phyloP scores from a whole-genome alignment of 2,329 filamentous ascomycete species.

The Orbilia javanica region DNA sequence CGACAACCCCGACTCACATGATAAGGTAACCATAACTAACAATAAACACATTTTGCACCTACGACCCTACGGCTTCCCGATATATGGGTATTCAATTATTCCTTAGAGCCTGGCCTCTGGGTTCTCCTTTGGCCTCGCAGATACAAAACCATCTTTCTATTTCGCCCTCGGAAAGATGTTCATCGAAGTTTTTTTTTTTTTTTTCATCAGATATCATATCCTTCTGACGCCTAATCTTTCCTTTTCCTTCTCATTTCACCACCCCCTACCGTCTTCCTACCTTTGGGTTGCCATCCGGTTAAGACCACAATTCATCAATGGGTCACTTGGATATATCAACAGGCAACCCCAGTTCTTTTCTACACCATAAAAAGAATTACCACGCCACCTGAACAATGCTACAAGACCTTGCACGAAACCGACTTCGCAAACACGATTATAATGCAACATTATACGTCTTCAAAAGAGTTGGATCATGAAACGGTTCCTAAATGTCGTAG shows the following conservation, averaged over 20 bases:
- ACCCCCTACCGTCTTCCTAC: conserved; percentile 6
- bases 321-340: conserved; percentile 10
- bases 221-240: neutral
- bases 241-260: conserved; percentile 1
- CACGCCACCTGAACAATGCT: conserved; percentile 48
- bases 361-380: conserved; percentile 46
- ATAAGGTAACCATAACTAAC: conserved; percentile 58
- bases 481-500: conserved; percentile 48
- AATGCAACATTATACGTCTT: conserved; percentile 58
- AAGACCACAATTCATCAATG: conserved; percentile 39
- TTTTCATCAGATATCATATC: neutral
- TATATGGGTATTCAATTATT: conserved; percentile 9
- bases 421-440: conserved; percentile 50
- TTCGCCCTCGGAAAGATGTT: neutral
- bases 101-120: conserved; percentile 15
- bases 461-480: conserved; percentile 58
- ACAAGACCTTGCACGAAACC: conserved; percentile 45
- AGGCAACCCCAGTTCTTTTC: conserved; percentile 21
- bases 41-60: conserved; percentile 26
- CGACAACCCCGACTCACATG: conserved; percentile 40
- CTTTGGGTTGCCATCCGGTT: conserved; percentile 35
- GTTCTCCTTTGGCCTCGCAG: conserved; percentile 11
- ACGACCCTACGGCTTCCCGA: conserved; percentile 25
- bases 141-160: neutral
- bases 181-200: neutral